These are phyloP conservation scores for Trametes gibbosa DNA, from an alignment of 768 basidiomycete genomes.

Conservation along the genomic window DNA sequence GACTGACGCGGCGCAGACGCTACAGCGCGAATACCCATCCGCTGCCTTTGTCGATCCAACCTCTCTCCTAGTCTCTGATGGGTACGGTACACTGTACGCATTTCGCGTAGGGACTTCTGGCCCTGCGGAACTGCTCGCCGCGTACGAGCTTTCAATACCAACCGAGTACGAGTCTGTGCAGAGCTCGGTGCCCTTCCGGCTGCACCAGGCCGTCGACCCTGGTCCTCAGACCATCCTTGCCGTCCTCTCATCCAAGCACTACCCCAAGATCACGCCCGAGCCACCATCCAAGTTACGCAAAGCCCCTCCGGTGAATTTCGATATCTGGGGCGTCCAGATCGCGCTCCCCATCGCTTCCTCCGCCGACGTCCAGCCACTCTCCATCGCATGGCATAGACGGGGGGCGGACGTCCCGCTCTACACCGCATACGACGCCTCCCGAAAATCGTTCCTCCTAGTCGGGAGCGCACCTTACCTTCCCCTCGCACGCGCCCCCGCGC, in stretches of 20 bases:
- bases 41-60: slow-evolving; percentile 51
- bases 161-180: slow-evolving; percentile 25
- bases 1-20: slow-evolving; percentile 35
- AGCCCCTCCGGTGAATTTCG: slow-evolving; percentile 46
- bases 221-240: slow-evolving; percentile 42
- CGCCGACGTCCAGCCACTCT: slow-evolving; percentile 37
- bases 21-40: slow-evolving; percentile 75
- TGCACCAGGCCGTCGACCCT: slow-evolving; percentile 40
- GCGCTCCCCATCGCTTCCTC: slow-evolving; percentile 39
- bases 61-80: slow-evolving; percentile 62
- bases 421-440: slow-evolving; percentile 44
- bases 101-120: slow-evolving; percentile 43
- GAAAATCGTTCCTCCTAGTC: slow-evolving; percentile 51
- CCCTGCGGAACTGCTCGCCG: slow-evolving; percentile 46
- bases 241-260: slow-evolving; percentile 59
- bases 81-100: slow-evolving; percentile 63
- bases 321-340: slow-evolving; percentile 62
- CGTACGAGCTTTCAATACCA: slow-evolving; percentile 42
- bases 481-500: slow-evolving; percentile 31
- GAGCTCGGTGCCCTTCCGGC: slow-evolving; percentile 37
- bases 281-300: slow-evolving; percentile 22
- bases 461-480: slow-evolving; percentile 56
- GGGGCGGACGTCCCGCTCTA: slow-evolving; percentile 71
- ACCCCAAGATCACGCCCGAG: slow-evolving; percentile 14
- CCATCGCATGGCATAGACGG: slow-evolving; percentile 66